Conservation (phyloP, 2,329 filamentous ascomycete species). For the Botrytis fragariae region DNA sequence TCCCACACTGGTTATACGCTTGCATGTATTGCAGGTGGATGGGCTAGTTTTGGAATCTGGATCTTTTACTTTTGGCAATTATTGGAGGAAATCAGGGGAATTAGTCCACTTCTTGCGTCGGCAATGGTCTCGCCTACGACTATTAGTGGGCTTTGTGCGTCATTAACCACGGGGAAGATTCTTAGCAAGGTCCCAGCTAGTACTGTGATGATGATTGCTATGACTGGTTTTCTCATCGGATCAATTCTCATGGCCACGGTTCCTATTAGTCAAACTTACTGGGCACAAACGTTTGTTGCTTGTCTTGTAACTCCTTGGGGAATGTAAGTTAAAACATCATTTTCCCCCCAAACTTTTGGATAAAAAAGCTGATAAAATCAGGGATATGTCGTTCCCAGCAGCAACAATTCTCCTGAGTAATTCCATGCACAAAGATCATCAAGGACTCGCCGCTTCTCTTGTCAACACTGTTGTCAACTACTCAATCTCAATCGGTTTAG, state of each 20-base stretch:
- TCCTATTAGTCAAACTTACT: slow-evolving; percentile 49
- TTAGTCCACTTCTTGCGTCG: slow-evolving; percentile 36
- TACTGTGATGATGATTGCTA: slow-evolving; percentile 40
- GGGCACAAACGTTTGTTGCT: slow-evolving; percentile 60
- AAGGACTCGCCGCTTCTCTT: slow-evolving; percentile 51
- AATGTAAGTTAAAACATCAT: slow-evolving; percentile 33
- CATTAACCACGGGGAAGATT: slow-evolving; percentile 39
- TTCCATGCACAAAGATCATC: slow-evolving; percentile 46
- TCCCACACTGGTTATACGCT: slow-evolving; percentile 50
- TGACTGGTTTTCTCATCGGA: slow-evolving; percentile 43
- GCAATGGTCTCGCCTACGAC: slow-evolving; percentile 36
- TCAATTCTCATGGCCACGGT: slow-evolving; percentile 32
- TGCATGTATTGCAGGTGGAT: slow-evolving; percentile 32
- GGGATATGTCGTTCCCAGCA: slow-evolving; percentile 57
- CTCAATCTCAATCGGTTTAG: slow-evolving; percentile 44
- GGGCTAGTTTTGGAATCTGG: slow-evolving; percentile 36
- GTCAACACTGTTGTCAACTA: slow-evolving; percentile 48
- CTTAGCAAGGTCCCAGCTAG: slow-evolving; percentile 36
- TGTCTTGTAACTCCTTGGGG: slow-evolving; percentile 53
- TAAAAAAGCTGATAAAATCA: slow-evolving; percentile 4
- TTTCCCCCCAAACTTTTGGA: no score
- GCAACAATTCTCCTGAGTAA: slow-evolving; percentile 55
- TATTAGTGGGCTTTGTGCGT: slow-evolving; percentile 38
- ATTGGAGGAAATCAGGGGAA: slow-evolving; percentile 31
- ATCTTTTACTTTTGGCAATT: slow-evolving; percentile 34